A percentile compares a stretch with the other conserved stretches of the same genome.
These are phyloP conservation scores for Trichophaea hybrida DNA, from an alignment of 2,329 filamentous ascomycete genomes.

Conservation along the genomic window DNA sequence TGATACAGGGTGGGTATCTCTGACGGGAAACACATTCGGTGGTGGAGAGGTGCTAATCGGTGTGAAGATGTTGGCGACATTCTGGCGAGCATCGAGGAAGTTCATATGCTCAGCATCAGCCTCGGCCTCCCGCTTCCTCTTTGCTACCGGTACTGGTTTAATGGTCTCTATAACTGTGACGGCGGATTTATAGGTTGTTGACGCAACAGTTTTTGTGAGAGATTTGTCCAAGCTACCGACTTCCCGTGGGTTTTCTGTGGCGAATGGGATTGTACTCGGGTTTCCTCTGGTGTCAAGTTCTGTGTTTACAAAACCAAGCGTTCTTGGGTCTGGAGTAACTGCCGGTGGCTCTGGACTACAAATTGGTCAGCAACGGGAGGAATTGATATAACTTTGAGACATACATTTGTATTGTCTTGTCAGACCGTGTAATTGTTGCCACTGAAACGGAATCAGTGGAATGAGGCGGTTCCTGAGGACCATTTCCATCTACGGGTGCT, in stretches of 20 bases:
- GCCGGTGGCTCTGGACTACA: neutral
- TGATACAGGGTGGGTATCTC: slow-evolving; percentile 2
- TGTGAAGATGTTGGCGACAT: slow-evolving; percentile 3
- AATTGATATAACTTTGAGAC: neutral
- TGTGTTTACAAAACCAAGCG: slow-evolving; percentile 1
- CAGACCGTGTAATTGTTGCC: neutral
- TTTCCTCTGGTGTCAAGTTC: slow-evolving; percentile 5
- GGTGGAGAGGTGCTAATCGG: slow-evolving; percentile 6
- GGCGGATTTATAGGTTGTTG: neutral
- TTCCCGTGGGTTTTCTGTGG: neutral
- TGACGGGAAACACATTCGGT: neutral
- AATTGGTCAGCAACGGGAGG: neutral
- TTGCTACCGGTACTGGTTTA: neutral
- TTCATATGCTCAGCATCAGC: neutral
- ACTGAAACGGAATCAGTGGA: neutral
- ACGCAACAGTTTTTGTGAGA: neutral
- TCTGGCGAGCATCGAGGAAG: neutral
- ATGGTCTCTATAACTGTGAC: neutral
- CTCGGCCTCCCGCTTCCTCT: neutral
- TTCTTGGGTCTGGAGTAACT: neutral
- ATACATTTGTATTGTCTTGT: slow-evolving; percentile 3
- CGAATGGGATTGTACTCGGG: neutral
- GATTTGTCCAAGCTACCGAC: neutral
- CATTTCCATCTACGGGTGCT: neutral
- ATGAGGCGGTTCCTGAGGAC: neutral